Evolutionary conservation across 2,329 filamentous ascomycete genomes (phyloP).

Genomic region (Exophiala oligosperma): DNA sequence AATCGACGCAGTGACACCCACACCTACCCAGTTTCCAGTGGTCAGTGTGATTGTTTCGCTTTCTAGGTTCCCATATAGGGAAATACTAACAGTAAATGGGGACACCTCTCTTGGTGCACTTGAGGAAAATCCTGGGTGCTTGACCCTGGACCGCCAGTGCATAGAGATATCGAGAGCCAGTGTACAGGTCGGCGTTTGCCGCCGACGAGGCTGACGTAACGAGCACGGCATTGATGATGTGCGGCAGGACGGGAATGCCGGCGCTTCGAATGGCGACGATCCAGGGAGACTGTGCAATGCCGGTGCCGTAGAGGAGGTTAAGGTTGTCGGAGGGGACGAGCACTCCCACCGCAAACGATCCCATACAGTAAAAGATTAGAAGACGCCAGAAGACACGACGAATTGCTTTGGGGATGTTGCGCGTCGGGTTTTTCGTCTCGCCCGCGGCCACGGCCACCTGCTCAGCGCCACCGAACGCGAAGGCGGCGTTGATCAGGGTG

Average conservation of each 20-base stretch:
- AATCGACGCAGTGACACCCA: slow-evolving; percentile 24
- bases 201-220: slow-evolving; percentile 70
- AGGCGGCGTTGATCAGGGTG: slow-evolving; percentile 68
- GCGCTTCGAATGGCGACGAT: slow-evolving; percentile 57
- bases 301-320: too few relatives aligned
- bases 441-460: slow-evolving; percentile 62
- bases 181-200: slow-evolving; percentile 65
- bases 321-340: slow-evolving; percentile 45
- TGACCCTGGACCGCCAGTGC: slow-evolving; percentile 47
- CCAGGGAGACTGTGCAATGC: slow-evolving; percentile 48
- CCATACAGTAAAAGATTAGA: slow-evolving; percentile 70
- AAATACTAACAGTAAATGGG: slow-evolving; percentile 58
- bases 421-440: slow-evolving; percentile 60
- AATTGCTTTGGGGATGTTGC: slow-evolving; percentile 61
- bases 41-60: slow-evolving; percentile 6
- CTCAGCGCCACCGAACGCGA: slow-evolving; percentile 62
- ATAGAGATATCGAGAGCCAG: slow-evolving; percentile 52
- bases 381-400: slow-evolving; percentile 59
- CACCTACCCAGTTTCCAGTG: background rate
- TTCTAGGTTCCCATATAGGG: too few relatives aligned
- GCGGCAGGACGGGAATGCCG: slow-evolving; percentile 61
- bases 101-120: slow-evolving; percentile 62
- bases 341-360: slow-evolving; percentile 68
- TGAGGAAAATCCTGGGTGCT: slow-evolving; percentile 56
- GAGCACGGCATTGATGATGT: slow-evolving; percentile 72